Base-by-base conservation (phyloP, 2,329 filamentous ascomycete species). In the Emydomyces testavorans region DNA sequence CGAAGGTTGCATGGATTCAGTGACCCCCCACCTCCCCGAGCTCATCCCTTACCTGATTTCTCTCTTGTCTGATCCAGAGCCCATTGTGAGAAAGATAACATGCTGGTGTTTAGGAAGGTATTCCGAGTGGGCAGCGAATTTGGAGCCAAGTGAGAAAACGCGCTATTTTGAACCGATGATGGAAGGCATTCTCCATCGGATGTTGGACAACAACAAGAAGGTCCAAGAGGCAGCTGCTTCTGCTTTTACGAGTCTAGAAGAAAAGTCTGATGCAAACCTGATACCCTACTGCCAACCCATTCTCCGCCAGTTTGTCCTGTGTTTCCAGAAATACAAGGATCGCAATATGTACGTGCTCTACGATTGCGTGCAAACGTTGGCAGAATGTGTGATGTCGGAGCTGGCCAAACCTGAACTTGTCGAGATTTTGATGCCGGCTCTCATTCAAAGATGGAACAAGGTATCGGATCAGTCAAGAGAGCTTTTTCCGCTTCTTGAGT, bases 311-410 rank as follows among this genome's bases (percentile, higher is more conserved):
- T 96, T 90, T 60, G 88, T 95, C 45, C 75, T 77, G 52, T 98
- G 92, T 66, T 98, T 98, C 67, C 77, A 74, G 46, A 88, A 85
- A 67, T 98, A 96, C 78, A 96, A 98, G 74, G 90, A 96, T 66
- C 83, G 87, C 60, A 98, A 98, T 70, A 95, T 96, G 80, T 95
- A 93, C 70, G 93, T 96, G 47, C 78, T 98, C 28, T 98, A 98
- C 70, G 92, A 98, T 68, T 96, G 92, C 65, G 86, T 98, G 28
- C 92, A 98, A 69, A 98, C 92, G 0, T 73, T 98, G 49, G 92
- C 92, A 2, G 92, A 98, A 65, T 83, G 87, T 60, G 83, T 96
- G 47, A 88, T 87, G 8, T 80, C 82, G 5, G 79, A 83, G 28
- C 73, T 98, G 54, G 83, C 87, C n/a, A 75, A 79, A 52, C 83